Conservation (phyloP, 2,329 filamentous ascomycete genomes). For the Aureobasidium sp. region DNA sequence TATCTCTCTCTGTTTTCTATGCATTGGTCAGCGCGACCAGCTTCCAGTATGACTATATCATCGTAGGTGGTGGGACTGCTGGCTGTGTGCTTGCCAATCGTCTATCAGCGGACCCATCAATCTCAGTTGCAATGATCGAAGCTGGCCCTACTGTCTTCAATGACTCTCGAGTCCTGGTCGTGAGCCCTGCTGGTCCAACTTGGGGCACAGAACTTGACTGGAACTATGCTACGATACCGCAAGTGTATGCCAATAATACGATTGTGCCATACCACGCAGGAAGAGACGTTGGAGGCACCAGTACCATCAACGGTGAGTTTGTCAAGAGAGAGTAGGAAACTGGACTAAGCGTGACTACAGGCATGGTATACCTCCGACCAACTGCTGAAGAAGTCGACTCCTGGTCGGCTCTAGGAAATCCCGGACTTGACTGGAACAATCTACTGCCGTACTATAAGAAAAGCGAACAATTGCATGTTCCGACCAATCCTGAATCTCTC, state of each 20-base stretch:
- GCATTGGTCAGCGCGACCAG: not conserved
- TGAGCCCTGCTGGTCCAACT: conserved; percentile 19
- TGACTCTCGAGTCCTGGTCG: conserved; percentile 21
- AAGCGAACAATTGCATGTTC: conserved; percentile 18
- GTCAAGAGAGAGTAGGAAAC: not conserved
- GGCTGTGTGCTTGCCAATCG: conserved; percentile 20
- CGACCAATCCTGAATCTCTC: not conserved
- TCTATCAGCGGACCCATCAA: conserved; percentile 19
- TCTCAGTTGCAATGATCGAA: conserved; percentile 21
- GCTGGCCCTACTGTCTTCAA: conserved; percentile 19
- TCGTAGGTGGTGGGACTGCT: conserved; percentile 21
- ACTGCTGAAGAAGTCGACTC: conserved; percentile 1
- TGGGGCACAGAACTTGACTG: conserved; percentile 20
- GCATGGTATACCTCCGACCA: conserved; percentile 13
- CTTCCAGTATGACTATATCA: conserved; percentile 20
- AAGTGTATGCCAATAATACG: conserved; percentile 15
- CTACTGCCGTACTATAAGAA: conserved; percentile 22
- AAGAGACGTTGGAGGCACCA: conserved; percentile 34
- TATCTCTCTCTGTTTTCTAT: not conserved
- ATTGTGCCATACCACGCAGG: conserved; percentile 24
- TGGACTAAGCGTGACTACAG: not conserved
- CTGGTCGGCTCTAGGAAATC: conserved; percentile 19
- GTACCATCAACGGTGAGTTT: conserved; percentile 30
- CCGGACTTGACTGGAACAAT: conserved; percentile 26
- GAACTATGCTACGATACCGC: conserved; percentile 19